These are phyloP conservation scores for Microbotryum intermedium DNA, from an alignment of 1,284 basidiomycete species.

Conservation along the genomic window DNA sequence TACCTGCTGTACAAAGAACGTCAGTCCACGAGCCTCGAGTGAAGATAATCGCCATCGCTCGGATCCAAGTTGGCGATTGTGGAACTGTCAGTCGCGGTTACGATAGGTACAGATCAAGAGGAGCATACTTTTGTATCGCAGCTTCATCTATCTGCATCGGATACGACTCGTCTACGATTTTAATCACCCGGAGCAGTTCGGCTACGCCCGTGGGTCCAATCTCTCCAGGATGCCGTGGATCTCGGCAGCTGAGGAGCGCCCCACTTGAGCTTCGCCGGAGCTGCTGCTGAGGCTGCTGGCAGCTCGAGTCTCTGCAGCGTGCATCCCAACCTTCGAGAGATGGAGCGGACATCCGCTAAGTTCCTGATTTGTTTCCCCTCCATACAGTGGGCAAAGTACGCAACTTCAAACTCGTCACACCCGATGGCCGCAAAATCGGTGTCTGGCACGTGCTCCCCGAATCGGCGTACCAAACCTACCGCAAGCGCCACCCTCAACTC, in stretches of 20 bases:
- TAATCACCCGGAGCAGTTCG: slow-evolving; percentile 61
- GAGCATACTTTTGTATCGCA: slow-evolving; percentile 42
- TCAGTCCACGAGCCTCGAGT: too few species aligned
- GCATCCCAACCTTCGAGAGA: too few species aligned
- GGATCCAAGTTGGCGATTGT: too few species aligned
- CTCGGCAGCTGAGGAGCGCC: not conserved
- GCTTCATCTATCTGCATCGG: slow-evolving; percentile 58
- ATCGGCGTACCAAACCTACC: slow-evolving; percentile 46
- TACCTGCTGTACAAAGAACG: too few species aligned
- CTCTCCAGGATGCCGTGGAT: not conserved
- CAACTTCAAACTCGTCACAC: slow-evolving; percentile 60
- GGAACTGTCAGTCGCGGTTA: too few species aligned
- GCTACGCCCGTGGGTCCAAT: slow-evolving; percentile 62
- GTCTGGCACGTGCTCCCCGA: slow-evolving; percentile 84
- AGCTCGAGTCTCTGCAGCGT: too few species aligned
- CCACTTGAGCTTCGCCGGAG: too few species aligned
- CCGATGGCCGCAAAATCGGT: slow-evolving; percentile 70
- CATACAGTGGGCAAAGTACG: slow-evolving; percentile 63
- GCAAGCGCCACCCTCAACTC: slow-evolving; percentile 3
- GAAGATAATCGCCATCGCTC: too few species aligned
- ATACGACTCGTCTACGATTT: slow-evolving; percentile 51
- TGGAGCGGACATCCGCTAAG: too few species aligned
- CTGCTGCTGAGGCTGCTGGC: too few species aligned
- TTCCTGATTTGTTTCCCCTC: too few species aligned
- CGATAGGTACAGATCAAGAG: too few species aligned